Base-by-base conservation (phyloP, 1,139 yeast species). In the Candida neerlandica region DNA sequence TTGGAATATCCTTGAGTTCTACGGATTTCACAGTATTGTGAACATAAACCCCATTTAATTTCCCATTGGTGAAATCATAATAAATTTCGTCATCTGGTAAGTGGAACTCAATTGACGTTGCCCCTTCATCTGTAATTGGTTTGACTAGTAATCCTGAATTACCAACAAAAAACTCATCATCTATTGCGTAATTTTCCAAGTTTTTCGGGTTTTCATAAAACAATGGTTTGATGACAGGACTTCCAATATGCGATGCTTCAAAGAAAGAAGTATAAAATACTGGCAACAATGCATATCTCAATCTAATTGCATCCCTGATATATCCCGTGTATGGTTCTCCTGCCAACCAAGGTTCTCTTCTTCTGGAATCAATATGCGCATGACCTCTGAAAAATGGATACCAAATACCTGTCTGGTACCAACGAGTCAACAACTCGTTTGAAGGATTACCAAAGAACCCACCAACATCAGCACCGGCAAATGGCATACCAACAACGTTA, bases 391-490 rank as follows among this genome's bases (percentile, higher is more conserved):
- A 92, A 62, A 94, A 95, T 40, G 99, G 99, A 66, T 92, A 92
- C 85, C 96, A 94, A 23, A 89, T 82, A 51, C 97, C 99, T 1
- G 96, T 79, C 66, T 94, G 99, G 65, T 92, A 92, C 99, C 99
- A 94, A 60, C 99, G 78, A 0, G 89, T 81, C 53, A 90, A 72
- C 52, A 95, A 69, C 59, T 94, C 98, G 39, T 80, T 76, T 1
- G 84, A 72, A 0, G 99, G 99, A 64, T 94, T 81, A 6, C 96
- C 96, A 61, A 91, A 91, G 64, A 95, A 94, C 0, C 99, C 99
- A 32, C 97, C 98, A 37, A 94, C 95, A 70, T 94, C 99, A 3
- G 97, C 95, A 5, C 99, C 99, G 3, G 89, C 81, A 69, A 92
- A 92, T 33, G 97, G 96, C 86, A 85, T 85, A 5, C 97, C 97